Conservation (phyloP, 805 yeast genomes). For the Ogataea trehaloabstinens region DNA sequence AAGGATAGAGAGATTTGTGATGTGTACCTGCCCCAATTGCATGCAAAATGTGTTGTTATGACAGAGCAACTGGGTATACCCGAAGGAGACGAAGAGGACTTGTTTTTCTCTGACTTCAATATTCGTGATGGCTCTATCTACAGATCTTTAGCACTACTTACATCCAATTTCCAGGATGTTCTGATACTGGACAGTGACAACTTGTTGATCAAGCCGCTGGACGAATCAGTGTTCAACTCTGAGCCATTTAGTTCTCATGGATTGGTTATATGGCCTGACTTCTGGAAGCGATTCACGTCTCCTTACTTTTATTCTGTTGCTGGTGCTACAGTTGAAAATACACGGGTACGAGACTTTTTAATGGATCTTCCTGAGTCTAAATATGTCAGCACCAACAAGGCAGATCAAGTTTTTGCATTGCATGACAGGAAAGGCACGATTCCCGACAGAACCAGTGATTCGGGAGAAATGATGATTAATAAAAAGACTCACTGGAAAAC, state of each 20-base stretch:
- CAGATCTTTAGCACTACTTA: conserved; percentile 40
- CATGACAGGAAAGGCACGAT: conserved; percentile 42
- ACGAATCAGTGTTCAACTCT: conserved; percentile 35
- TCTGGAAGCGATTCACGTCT: conserved; percentile 73
- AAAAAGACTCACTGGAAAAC: conserved; percentile 48
- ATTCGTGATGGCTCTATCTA: conserved; percentile 31
- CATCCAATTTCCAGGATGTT: conserved; percentile 45
- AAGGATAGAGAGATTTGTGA: conserved; percentile 48
- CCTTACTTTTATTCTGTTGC: conserved; percentile 68
- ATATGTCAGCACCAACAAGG: conserved; percentile 25
- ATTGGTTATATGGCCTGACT: conserved; percentile 76
- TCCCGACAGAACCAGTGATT: conserved; percentile 49
- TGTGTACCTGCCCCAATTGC: conserved; percentile 39
- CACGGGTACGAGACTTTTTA: conserved; percentile 32
- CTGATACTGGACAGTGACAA: conserved; percentile 46
- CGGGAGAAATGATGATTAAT: conserved; percentile 49
- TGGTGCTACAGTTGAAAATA: conserved; percentile 38
- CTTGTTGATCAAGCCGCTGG: conserved; percentile 40
- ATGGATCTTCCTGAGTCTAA: conserved; percentile 22
- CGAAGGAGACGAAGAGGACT: conserved; percentile 31
- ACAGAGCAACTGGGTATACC: conserved; percentile 46
- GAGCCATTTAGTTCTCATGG: conserved; percentile 53
- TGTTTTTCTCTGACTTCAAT: conserved; percentile 39
- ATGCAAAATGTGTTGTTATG: conserved; percentile 60
- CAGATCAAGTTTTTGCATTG: conserved; percentile 17